phyloP scores from a whole-genome alignment of 192 early-diverging fungal species.

The Dissophora globulifera region DNA sequence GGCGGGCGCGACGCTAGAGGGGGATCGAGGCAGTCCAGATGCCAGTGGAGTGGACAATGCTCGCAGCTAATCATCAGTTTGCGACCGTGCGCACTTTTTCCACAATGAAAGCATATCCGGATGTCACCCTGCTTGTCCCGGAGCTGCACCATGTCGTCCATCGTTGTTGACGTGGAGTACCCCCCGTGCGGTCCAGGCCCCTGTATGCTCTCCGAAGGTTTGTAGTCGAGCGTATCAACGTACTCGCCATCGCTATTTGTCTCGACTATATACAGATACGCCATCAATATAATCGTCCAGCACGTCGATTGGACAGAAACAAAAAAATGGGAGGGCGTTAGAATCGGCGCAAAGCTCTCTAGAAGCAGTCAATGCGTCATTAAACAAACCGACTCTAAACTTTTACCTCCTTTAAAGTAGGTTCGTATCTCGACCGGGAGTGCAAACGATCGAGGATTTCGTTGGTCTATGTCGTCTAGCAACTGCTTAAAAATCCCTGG shows the following conservation, averaged over 20 bases:
- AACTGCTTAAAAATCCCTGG: slow-evolving; percentile 39
- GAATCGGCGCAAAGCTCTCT: too few relatives aligned
- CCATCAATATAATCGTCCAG: too few relatives aligned
- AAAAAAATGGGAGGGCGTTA: background rate
- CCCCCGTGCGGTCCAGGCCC: background rate
- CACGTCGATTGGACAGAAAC: too few relatives aligned
- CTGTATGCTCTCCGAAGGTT: slow-evolving; percentile 20
- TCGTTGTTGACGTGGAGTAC: slow-evolving; percentile 2
- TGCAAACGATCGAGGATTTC: slow-evolving; percentile 47
- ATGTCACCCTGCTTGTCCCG: slow-evolving; percentile 41
- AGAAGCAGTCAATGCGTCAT: background rate
- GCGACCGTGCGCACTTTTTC: slow-evolving; percentile 36
- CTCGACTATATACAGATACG: too few relatives aligned
- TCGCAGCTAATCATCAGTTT: slow-evolving; percentile 59
- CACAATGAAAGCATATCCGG: slow-evolving; percentile 53
- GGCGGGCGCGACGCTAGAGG: slow-evolving; percentile 55
- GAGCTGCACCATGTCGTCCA: slow-evolving; percentile 41
- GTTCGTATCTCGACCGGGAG: slow-evolving; percentile 50
- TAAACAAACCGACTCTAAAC: background rate
- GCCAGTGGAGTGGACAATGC: slow-evolving; percentile 61
- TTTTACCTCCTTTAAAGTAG: slow-evolving; percentile 52
- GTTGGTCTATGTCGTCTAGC: slow-evolving; percentile 34
- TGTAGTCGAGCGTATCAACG: slow-evolving; percentile 44
- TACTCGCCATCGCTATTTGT: slow-evolving; percentile 53
- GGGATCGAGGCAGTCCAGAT: slow-evolving; percentile 61